phyloP scores from a whole-genome alignment of 495 filamentous ascomycete species.

The Penicillium nucicola region DNA sequence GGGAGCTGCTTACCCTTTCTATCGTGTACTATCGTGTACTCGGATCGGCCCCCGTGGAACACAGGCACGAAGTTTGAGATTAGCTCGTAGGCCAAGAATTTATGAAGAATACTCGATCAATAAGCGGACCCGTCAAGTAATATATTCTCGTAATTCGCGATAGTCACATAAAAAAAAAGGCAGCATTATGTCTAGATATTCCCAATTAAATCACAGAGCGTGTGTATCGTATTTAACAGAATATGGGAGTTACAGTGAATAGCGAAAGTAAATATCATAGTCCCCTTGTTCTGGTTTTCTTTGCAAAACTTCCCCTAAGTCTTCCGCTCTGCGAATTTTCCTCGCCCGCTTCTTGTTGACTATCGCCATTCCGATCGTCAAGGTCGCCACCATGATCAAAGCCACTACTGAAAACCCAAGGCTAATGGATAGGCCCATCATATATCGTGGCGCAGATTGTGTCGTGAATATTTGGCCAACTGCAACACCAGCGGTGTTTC shows the following conservation, averaged over 20 bases:
- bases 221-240: too few relatives aligned
- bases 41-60: too few relatives aligned
- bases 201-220: too few relatives aligned
- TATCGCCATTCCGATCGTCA: constrained; percentile 5
- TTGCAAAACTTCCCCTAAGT: constrained; percentile 9
- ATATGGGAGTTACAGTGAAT: constrained; percentile 1
- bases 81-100: too few relatives aligned
- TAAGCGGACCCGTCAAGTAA: too few relatives aligned
- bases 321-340: constrained; percentile 4
- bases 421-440: constrained; percentile 7
- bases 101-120: too few relatives aligned
- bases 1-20: too few relatives aligned
- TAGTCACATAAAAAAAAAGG: too few relatives aligned
- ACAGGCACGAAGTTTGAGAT: too few relatives aligned
- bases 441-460: constrained; percentile 6
- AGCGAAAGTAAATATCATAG: constrained; percentile 10
- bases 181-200: too few relatives aligned
- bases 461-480: constrained; percentile 16
- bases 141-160: too few relatives aligned
- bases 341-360: constrained; percentile 7
- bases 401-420: constrained; percentile 8
- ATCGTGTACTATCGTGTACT: too few relatives aligned
- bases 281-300: constrained; percentile 9
- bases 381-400: constrained; percentile 6
- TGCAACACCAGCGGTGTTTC: constrained; percentile 15